phyloP scores from a whole-genome alignment of 257 asterid species.

The Paulownia fortunei region DNA sequence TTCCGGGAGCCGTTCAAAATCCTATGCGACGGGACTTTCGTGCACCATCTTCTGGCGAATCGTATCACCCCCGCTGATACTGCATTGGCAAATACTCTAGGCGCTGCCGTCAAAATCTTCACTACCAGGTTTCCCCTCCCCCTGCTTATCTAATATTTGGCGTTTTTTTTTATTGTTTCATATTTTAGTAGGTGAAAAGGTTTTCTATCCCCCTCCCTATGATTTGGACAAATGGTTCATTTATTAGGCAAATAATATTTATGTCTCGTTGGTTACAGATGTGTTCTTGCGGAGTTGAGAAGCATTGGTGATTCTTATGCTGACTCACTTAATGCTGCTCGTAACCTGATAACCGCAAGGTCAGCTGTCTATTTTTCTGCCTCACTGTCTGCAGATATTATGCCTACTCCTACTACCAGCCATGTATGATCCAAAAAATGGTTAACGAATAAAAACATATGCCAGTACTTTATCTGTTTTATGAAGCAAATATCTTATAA shows the following conservation, averaged over 20 bases:
- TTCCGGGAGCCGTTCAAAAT: constrained; percentile 89
- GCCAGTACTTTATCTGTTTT: not conserved
- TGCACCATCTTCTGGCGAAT: constrained; percentile 75
- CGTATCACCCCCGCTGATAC: constrained; percentile 86
- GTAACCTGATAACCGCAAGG: constrained; percentile 72
- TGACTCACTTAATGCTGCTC: constrained; percentile 72
- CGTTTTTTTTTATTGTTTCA: not conserved
- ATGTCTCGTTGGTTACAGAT: constrained; percentile 54
- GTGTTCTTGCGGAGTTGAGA: constrained; percentile 79
- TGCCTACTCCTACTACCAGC: not conserved
- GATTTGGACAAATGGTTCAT: not conserved
- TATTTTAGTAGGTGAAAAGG: not conserved
- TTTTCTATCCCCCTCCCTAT: not conserved
- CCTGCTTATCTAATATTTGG: not conserved
- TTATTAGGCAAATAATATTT: not conserved
- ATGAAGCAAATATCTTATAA: not conserved
- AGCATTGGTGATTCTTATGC: constrained; percentile 69
- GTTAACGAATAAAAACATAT: not conserved
- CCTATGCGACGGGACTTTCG: constrained; percentile 96
- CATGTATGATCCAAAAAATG: not conserved
- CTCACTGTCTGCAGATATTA: not conserved
- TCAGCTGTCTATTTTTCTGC: constrained; percentile 30
- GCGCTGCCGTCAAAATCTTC: constrained; percentile 81
- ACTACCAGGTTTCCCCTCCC: constrained; percentile 63
- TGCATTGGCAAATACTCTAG: constrained; percentile 69